Conservation (phyloP, 140 eudicot species). For the Anethum foeniculum region DNA sequence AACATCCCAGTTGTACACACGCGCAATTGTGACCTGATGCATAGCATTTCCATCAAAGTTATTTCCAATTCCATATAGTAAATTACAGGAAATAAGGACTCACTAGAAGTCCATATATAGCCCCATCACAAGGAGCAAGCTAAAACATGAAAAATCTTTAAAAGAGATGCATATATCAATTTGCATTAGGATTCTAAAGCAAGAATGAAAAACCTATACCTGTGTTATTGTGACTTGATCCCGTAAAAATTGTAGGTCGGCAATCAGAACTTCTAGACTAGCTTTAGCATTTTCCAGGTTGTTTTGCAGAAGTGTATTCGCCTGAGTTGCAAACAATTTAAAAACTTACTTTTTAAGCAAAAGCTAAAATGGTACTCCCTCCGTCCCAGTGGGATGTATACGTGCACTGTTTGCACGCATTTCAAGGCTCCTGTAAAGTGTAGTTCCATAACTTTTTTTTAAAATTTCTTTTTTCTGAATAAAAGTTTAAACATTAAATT, state of each 20-base stretch:
- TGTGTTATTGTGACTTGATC: constrained; percentile 92
- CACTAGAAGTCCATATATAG: neutral
- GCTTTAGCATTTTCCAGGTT: constrained; percentile 96
- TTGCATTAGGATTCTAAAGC: neutral
- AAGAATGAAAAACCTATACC: constrained; percentile 28
- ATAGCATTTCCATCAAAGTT: constrained; percentile 13
- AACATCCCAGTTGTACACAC: constrained; percentile 94
- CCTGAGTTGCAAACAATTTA: constrained; percentile 34
- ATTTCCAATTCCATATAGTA: neutral
- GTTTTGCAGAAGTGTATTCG: constrained; percentile 61
- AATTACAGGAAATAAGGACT: neutral
- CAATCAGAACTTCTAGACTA: constrained; percentile 81
- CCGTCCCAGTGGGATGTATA: too few species aligned
- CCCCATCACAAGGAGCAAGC: neutral
- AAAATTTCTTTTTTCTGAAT: too few species aligned
- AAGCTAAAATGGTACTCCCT: neutral
- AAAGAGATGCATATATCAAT: neutral
- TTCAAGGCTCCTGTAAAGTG: too few species aligned
- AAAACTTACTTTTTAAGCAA: neutral
- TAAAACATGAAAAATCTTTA: neutral
- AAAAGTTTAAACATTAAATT: too few species aligned
- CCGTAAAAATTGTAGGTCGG: constrained; percentile 82
- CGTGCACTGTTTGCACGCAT: too few species aligned
- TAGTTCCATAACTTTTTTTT: too few species aligned
- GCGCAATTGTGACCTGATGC: constrained; percentile 85